A percentile compares a stretch with the other conserved stretches of the same genome.
These are phyloP conservation scores for Hypoxylon sp. DNA, from an alignment of 2,329 filamentous ascomycete genomes.

Conservation along the genomic window DNA sequence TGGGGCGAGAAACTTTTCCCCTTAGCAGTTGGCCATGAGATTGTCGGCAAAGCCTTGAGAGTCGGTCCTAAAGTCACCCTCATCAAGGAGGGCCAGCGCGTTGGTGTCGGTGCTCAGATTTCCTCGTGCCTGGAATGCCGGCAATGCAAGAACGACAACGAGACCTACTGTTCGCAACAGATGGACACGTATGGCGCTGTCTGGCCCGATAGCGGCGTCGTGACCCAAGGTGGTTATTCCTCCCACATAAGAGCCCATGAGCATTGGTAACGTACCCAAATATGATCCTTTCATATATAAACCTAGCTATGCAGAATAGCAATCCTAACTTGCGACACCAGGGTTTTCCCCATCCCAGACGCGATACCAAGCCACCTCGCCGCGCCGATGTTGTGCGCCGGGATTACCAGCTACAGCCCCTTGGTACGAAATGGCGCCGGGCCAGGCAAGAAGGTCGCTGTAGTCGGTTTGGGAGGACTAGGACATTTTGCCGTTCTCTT, in stretches of 20 bases:
- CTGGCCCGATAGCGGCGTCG: constrained; percentile 67
- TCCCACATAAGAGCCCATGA: constrained; percentile 77
- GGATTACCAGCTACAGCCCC: constrained; percentile 81
- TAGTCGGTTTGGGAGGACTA: constrained; percentile 77
- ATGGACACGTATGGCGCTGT: constrained; percentile 67
- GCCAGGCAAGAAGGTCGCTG: constrained; percentile 80
- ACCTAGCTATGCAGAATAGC: background rate
- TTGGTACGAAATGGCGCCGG: constrained; percentile 78
- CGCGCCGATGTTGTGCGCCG: constrained; percentile 86
- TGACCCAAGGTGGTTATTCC: constrained; percentile 69
- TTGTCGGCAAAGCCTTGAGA: constrained; percentile 73
- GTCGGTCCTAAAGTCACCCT: constrained; percentile 72
- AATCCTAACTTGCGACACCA: constrained; percentile 39
- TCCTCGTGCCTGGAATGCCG: constrained; percentile 71
- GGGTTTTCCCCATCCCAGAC: constrained; percentile 78
- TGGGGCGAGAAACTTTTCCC: constrained; percentile 59
- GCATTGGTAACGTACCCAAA: constrained; percentile 63
- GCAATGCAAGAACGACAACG: constrained; percentile 71
- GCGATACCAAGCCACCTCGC: constrained; percentile 68
- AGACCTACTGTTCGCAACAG: constrained; percentile 72
- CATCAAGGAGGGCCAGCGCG: constrained; percentile 68
- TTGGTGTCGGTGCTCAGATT: constrained; percentile 74
- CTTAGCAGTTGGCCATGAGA: constrained; percentile 72
- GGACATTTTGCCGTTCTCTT: constrained; percentile 77
- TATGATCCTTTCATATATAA: background rate